Percentiles rank a stretch among this genome's conserved stretches.
These are phyloP conservation scores for Hyaloscypha bicolor DNA, from an alignment of 495 filamentous ascomycete species.

Conservation along the genomic window DNA sequence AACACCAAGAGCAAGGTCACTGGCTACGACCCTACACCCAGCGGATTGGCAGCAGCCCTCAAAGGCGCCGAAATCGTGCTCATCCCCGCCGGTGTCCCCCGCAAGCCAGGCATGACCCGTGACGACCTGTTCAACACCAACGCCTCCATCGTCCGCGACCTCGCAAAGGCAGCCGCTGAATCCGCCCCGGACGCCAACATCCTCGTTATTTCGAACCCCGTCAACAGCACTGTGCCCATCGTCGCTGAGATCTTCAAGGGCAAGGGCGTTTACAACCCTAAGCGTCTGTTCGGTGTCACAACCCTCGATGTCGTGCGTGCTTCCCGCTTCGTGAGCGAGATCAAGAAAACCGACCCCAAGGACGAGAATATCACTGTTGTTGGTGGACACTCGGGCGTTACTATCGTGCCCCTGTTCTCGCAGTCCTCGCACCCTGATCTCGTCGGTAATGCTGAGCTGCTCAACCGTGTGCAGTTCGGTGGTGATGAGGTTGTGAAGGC, in stretches of 20 bases:
- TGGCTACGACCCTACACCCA: conserved; percentile 78
- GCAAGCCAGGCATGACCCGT: conserved; percentile 99
- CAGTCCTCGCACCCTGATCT: conserved; percentile 89
- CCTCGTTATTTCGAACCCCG: conserved; percentile 97
- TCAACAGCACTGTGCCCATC: conserved; percentile 99
- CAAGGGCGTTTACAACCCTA: conserved; percentile 94
- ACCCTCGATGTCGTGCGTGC: conserved; percentile 98
- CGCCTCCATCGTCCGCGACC: conserved; percentile 97
- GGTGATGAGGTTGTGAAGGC: conserved; percentile 99
- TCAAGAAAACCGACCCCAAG: conserved; percentile 86
- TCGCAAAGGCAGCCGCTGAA: conserved; percentile 93
- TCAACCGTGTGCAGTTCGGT: conserved; percentile 97
- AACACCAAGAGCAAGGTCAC: conserved; percentile 96
- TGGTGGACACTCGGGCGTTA: conserved; percentile 96
- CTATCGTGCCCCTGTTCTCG: conserved; percentile 95
- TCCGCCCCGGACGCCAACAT: conserved; percentile 90
- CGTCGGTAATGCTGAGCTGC: conserved; percentile 70
- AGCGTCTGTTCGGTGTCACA: conserved; percentile 98
- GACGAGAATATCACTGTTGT: conserved; percentile 94
- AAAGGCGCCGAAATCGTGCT: conserved; percentile 90
- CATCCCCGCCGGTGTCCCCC: conserved; percentile 96
- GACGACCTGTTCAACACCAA: conserved; percentile 99
- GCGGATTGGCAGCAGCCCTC: conserved; percentile 75
- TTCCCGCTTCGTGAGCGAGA: conserved; percentile 91
- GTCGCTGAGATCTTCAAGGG: conserved; percentile 94